A percentile compares a stretch with the other conserved stretches of the same genome.
phyloP scores from a whole-genome alignment of 768 basidiomycete species.

The Lactarius tabidus region DNA sequence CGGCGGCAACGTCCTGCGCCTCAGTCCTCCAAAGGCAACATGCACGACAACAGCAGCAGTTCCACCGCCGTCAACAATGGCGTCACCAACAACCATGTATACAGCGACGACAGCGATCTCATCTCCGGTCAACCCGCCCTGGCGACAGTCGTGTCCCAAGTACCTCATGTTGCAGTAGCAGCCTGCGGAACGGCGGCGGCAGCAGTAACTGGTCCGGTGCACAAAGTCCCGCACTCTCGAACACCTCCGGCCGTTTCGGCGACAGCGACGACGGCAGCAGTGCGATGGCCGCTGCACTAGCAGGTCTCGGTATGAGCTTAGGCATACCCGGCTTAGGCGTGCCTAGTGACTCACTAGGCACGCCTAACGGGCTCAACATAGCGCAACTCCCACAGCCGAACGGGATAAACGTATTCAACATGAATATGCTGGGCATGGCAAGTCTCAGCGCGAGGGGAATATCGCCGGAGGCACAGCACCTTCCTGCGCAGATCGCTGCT shows the following conservation, averaged over 20 bases:
- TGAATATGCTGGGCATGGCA: slow-evolving; percentile 51
- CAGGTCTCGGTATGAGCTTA: slow-evolving; percentile 40
- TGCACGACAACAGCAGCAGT: not conserved
- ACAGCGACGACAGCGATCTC: slow-evolving; percentile 53
- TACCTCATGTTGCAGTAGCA: slow-evolving; percentile 24
- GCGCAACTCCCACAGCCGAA: slow-evolving; percentile 41
- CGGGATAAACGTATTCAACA: slow-evolving; percentile 44
- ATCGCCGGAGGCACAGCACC: slow-evolving; percentile 77
- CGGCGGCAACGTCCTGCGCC: slow-evolving; percentile 71
- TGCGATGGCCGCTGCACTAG: slow-evolving; percentile 35
- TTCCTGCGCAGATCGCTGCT: slow-evolving; percentile 83
- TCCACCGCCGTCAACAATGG: slow-evolving; percentile 18
- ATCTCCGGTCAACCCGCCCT: slow-evolving; percentile 35
- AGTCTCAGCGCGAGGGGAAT: slow-evolving; percentile 70
- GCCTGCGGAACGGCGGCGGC: slow-evolving; percentile 40
- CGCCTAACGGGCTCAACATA: slow-evolving; percentile 36
- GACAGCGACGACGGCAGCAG: slow-evolving; percentile 42
- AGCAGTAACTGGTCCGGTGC: slow-evolving; percentile 49
- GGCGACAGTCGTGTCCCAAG: not conserved
- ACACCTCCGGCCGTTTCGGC: slow-evolving; percentile 46
- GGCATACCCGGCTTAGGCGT: slow-evolving; percentile 52
- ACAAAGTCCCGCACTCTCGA: slow-evolving; percentile 62
- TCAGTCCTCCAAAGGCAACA: slow-evolving; percentile 50
- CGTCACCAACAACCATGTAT: slow-evolving; percentile 34
- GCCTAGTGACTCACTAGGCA: too few species aligned